These are phyloP conservation scores for Chamaecrista fasciculata DNA, from an alignment of 306 rosid species.

Conservation along the genomic window DNA sequence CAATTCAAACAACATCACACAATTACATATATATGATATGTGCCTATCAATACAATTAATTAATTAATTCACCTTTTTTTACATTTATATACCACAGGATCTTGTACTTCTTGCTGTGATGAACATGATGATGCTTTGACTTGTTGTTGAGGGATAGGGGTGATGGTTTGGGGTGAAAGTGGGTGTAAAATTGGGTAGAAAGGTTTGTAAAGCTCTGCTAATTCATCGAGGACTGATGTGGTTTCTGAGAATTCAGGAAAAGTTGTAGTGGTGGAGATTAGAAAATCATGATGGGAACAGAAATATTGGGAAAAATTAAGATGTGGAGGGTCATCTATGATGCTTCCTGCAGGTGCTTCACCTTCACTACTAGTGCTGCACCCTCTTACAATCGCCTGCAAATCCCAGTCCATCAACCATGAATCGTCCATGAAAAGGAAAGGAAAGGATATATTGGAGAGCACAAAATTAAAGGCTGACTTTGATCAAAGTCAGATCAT, in stretches of 20 bases:
- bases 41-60: neutral
- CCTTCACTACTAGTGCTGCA: conserved; percentile 2
- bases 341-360: conserved; percentile 22
- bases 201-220: conserved; percentile 63
- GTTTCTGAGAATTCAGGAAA: conserved; percentile 54
- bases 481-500: conserved; percentile 15
- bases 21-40: too few species aligned
- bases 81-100: conserved; percentile 18
- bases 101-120: conserved; percentile 26
- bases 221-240: conserved; percentile 44
- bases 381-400: conserved; percentile 81
- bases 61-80: conserved; percentile 48
- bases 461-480: too few species aligned
- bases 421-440: conserved; percentile 30
- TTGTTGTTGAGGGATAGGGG: conserved; percentile 40
- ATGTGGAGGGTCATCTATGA: conserved; percentile 20
- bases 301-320: conserved; percentile 26
- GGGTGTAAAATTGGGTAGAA: conserved; percentile 51
- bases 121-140: conserved; percentile 14
- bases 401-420: conserved; percentile 72
- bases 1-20: neutral
- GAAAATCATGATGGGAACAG: conserved; percentile 32
- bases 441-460: too few species aligned
- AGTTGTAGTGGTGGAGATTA: conserved; percentile 20
- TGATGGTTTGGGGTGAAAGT: conserved; percentile 38